phyloP scores from a whole-genome alignment of 495 filamentous ascomycete species.

The Penicillium samsonianum region DNA sequence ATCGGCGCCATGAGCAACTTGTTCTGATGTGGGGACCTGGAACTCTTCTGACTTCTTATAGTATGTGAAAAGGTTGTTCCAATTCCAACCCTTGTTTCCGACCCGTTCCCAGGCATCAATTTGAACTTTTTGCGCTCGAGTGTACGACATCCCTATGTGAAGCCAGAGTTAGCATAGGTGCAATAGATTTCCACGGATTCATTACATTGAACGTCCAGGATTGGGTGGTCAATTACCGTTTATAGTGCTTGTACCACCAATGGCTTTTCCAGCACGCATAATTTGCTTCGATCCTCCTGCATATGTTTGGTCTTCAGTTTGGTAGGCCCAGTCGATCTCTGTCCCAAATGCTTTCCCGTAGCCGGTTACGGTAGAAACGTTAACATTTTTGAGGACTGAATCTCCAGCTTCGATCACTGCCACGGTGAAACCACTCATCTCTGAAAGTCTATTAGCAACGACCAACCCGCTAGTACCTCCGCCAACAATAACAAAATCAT shows the following conservation, averaged over 20 bases:
- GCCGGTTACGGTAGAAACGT: constrained; percentile 45
- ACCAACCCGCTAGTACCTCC: constrained; percentile 55
- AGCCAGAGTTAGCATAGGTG: not conserved
- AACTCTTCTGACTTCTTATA: constrained; percentile 50
- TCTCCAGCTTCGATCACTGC: constrained; percentile 57
- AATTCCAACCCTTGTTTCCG: constrained; percentile 67
- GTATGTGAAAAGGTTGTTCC: constrained; percentile 59
- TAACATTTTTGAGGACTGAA: constrained; percentile 48
- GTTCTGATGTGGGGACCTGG: constrained; percentile 38
- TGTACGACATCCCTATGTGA: constrained; percentile 49
- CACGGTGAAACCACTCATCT: constrained; percentile 44
- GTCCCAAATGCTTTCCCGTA: constrained; percentile 44
- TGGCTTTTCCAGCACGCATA: constrained; percentile 48
- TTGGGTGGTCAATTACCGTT: constrained; percentile 38
- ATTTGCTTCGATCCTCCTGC: constrained; percentile 37
- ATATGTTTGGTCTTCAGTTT: constrained; percentile 44
- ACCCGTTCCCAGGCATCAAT: constrained; percentile 58
- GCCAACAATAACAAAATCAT: constrained; percentile 51
- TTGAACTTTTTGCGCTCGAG: constrained; percentile 35
- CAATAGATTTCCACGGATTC: too few relatives aligned
- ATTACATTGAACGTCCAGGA: too few relatives aligned
- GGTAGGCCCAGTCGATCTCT: constrained; percentile 54
- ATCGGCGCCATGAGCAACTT: constrained; percentile 41
- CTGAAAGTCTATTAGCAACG: constrained; percentile 53
- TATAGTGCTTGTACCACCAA: constrained; percentile 55